These are phyloP conservation scores for Globisporangium sylvaticum DNA, from an alignment of 352 stramenopile genomes.

Conservation along the genomic window DNA sequence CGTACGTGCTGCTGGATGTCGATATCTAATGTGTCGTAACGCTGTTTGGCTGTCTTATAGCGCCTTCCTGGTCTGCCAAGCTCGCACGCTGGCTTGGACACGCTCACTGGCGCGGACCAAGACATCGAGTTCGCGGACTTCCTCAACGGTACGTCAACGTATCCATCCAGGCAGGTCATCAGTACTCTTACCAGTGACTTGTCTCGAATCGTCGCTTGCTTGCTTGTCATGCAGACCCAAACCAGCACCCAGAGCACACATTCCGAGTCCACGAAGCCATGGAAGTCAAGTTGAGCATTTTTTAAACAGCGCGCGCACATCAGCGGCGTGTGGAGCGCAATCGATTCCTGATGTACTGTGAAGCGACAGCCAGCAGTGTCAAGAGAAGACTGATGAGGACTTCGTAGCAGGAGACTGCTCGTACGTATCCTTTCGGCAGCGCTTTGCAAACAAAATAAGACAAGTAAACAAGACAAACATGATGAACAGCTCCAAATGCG, in stretches of 20 bases:
- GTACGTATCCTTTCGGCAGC: not conserved
- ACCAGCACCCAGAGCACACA: slow-evolving; percentile 71
- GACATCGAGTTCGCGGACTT: slow-evolving; percentile 80
- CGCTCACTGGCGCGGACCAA: slow-evolving; percentile 73
- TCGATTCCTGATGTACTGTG: not conserved
- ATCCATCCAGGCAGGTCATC: not conserved
- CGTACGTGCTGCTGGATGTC: not conserved
- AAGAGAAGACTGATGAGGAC: not conserved
- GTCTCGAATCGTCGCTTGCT: not conserved
- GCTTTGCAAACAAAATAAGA: not conserved
- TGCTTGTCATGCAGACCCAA: slow-evolving; percentile 38
- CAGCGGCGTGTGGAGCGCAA: not conserved
- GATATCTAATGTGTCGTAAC: not conserved
- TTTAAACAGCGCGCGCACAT: slow-evolving; percentile 39
- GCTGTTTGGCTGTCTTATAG: slow-evolving; percentile 18
- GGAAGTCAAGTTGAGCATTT: slow-evolving; percentile 88
- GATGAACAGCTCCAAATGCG: not conserved
- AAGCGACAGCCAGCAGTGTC: not conserved
- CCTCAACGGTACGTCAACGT: slow-evolving; percentile 52
- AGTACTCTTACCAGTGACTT: not conserved
- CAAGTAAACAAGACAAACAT: not conserved
- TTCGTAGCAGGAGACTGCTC: not conserved
- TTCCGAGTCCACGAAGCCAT: slow-evolving; percentile 87
- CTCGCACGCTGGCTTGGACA: slow-evolving; percentile 73
- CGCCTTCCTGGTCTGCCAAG: slow-evolving; percentile 80